Percentiles rank a stretch among this genome's conserved stretches.
Evolutionary conservation across 2,329 filamentous ascomycete genomes (phyloP).

Genomic region (Macrophomina tecta): DNA sequence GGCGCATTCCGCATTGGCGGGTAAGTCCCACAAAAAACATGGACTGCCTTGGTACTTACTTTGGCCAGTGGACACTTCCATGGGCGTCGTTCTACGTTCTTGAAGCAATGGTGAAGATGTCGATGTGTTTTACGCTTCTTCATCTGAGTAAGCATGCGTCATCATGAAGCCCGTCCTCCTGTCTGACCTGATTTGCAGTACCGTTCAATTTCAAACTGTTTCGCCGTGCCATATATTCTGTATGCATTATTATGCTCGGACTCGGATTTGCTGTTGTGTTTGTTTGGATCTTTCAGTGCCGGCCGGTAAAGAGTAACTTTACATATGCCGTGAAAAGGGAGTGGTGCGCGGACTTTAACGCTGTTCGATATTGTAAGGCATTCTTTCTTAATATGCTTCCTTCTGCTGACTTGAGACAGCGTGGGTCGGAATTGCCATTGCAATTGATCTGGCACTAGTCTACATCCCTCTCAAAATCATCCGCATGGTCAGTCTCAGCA

Average conservation of each 20-base stretch:
- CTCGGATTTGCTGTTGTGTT: constrained; percentile 8
- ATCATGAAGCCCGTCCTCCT: neutral
- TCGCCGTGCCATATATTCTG: neutral
- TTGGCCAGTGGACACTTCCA: neutral
- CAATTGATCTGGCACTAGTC: constrained; percentile 4
- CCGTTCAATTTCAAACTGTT: constrained; percentile 4
- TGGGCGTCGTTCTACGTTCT: constrained; percentile 10
- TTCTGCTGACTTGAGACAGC: neutral
- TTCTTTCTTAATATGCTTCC: no score
- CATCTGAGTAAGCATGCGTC: neutral
- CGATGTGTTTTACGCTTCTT: constrained; percentile 14
- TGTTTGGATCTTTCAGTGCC: constrained; percentile 22
- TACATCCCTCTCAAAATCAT: constrained; percentile 19
- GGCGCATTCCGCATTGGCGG: neutral
- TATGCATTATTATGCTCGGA: neutral
- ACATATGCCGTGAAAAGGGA: neutral
- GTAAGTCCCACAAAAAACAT: neutral
- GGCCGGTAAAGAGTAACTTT: constrained; percentile 17
- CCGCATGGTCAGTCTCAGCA: neutral
- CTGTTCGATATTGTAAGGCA: constrained; percentile 8
- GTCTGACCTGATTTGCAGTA: neutral
- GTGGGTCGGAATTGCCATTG: constrained; percentile 18
- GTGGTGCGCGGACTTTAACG: constrained; percentile 7
- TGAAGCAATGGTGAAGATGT: constrained; percentile 19
- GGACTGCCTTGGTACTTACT: neutral